These are phyloP conservation scores for Cucumis cinereus DNA, from an alignment of 306 rosid species.

Conservation along the genomic window DNA sequence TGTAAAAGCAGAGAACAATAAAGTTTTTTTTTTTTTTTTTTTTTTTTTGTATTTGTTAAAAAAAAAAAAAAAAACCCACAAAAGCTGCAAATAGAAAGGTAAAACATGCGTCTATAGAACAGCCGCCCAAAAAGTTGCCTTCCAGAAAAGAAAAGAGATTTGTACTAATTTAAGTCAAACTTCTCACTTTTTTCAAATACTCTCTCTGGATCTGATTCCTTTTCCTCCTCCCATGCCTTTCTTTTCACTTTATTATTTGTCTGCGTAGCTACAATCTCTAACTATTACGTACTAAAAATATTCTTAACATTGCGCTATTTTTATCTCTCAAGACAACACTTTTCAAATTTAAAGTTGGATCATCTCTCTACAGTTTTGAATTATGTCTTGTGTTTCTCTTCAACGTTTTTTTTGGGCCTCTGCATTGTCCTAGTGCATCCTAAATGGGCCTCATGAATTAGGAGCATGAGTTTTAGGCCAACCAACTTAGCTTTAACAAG, in stretches of 20 bases:
- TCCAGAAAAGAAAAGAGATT: neutral
- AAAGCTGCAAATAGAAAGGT: neutral
- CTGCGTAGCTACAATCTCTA: neutral
- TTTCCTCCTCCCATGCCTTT: neutral
- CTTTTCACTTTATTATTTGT: neutral
- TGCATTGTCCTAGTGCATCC: neutral
- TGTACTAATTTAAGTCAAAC: neutral
- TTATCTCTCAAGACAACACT: too few relatives aligned
- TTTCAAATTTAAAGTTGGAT: too few relatives aligned
- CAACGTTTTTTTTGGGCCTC: neutral
- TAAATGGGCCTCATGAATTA: neutral
- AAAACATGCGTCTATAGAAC: neutral
- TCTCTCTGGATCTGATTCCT: neutral
- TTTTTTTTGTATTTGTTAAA: neutral
- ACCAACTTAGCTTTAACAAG: neutral
- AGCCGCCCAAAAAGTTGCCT: neutral
- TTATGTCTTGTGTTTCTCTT: too few relatives aligned
- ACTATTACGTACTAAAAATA: too few relatives aligned
- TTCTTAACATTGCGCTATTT: too few relatives aligned
- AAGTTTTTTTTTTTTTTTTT: neutral
- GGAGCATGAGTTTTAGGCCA: neutral
- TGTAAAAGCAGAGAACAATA: conserved; percentile 12
- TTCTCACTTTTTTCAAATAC: neutral
- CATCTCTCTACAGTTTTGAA: too few relatives aligned
- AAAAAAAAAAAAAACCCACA: conserved; percentile 10